Percentiles rank a stretch among this genome's conserved stretches.
Conservation (phyloP, 768 basidiomycete species). For the Trametes cubensis region DNA sequence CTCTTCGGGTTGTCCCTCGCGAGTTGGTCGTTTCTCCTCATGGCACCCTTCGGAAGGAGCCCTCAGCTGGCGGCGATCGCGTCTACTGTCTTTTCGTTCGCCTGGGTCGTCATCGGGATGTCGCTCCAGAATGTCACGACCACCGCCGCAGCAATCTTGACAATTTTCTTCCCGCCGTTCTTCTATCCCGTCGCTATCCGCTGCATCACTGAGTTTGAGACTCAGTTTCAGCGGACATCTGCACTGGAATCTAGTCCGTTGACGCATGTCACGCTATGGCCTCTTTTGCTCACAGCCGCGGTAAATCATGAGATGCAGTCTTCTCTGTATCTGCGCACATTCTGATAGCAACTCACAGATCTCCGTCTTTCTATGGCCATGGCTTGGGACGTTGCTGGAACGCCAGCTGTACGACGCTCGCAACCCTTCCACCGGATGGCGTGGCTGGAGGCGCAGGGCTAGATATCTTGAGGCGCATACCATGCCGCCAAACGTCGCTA, state of each 20-base stretch:
- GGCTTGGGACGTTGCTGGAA: slow-evolving; percentile 61
- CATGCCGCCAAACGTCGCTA: slow-evolving; percentile 46
- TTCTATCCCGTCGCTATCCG: slow-evolving; percentile 74
- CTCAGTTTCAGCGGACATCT: slow-evolving; percentile 54
- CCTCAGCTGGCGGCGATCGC: slow-evolving; percentile 70
- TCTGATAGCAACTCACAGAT: slow-evolving; percentile 45
- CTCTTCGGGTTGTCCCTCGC: slow-evolving; percentile 68
- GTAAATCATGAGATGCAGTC: slow-evolving; percentile 41
- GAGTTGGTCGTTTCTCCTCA: slow-evolving; percentile 71
- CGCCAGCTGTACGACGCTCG: slow-evolving; percentile 60
- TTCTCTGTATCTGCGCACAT: background rate
- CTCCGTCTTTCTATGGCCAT: slow-evolving; percentile 74
- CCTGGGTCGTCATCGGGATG: slow-evolving; percentile 67
- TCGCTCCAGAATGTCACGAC: slow-evolving; percentile 44
- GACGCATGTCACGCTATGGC: slow-evolving; percentile 51
- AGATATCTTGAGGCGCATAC: slow-evolving; percentile 24
- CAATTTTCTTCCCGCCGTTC: slow-evolving; percentile 71
- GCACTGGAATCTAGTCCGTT: slow-evolving; percentile 62
- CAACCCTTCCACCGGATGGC: slow-evolving; percentile 35
- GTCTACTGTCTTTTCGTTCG: slow-evolving; percentile 62
- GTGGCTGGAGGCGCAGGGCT: slow-evolving; percentile 25
- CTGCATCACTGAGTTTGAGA: slow-evolving; percentile 69
- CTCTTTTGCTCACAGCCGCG: slow-evolving; percentile 61
- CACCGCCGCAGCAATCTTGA: slow-evolving; percentile 59
- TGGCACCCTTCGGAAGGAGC: slow-evolving; percentile 70